A percentile compares a stretch with the other conserved stretches of the same genome.
Conservation (phyloP, 306 rosid species). For the Alnus glutinosa region DNA sequence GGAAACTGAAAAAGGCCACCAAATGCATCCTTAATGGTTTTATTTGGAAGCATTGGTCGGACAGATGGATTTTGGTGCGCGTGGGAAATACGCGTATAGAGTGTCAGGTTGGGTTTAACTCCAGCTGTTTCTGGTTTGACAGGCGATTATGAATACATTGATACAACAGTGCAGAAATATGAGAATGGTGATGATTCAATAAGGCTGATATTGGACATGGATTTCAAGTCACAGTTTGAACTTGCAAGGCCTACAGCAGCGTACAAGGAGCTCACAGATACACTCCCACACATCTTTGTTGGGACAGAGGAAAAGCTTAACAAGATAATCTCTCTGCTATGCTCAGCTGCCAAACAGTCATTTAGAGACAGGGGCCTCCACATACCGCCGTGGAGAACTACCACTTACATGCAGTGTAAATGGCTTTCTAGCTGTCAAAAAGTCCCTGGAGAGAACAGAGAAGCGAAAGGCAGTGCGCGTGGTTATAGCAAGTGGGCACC, state of each 20-base stretch:
- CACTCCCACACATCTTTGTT: slow-evolving; percentile 56
- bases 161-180: slow-evolving; percentile 34
- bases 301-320: slow-evolving; percentile 58
- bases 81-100: background rate
- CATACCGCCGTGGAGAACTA: slow-evolving; percentile 85
- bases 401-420: slow-evolving; percentile 51
- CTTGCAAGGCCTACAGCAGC: slow-evolving; percentile 64
- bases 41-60: background rate
- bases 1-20: background rate
- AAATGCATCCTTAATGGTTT: background rate
- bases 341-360: slow-evolving; percentile 74
- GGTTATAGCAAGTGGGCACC: slow-evolving; percentile 41
- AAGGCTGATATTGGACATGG: slow-evolving; percentile 71
- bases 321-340: slow-evolving; percentile 52
- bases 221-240: slow-evolving; percentile 81
- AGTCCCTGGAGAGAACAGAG: slow-evolving; percentile 6
- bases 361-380: slow-evolving; percentile 69
- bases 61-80: background rate
- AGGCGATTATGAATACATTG: slow-evolving; percentile 74
- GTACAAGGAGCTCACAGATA: slow-evolving; percentile 53
- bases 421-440: slow-evolving; percentile 34
- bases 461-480: slow-evolving; percentile 1
- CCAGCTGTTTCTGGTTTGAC: background rate
- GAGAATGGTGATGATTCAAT: slow-evolving; percentile 22
- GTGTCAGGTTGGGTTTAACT: background rate